A percentile compares a stretch with the other conserved stretches of the same genome.
Evolutionary conservation across 306 rosid species (phyloP).

Genomic region (Inga leiocalycina): DNA sequence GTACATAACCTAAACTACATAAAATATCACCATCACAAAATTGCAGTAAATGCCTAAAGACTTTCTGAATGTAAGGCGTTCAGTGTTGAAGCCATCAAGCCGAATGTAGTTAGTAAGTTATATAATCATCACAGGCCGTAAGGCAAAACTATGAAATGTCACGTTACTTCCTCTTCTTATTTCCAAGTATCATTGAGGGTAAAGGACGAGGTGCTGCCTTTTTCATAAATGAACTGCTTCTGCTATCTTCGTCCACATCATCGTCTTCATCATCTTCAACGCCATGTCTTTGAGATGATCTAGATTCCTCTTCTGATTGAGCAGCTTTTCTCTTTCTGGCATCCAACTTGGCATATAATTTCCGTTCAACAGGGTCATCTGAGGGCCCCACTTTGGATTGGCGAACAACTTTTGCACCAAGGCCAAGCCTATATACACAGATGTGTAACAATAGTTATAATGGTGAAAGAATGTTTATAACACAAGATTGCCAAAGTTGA

Average conservation of each 20-base stretch:
- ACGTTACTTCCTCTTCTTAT: constrained; percentile 55
- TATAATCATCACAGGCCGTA: neutral
- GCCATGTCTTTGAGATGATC: constrained; percentile 28
- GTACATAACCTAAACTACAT: neutral
- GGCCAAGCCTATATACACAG: constrained; percentile 73
- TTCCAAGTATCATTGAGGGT: constrained; percentile 32
- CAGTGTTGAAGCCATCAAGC: constrained; percentile 13
- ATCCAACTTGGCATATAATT: constrained; percentile 59
- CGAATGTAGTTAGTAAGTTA: constrained; percentile 20
- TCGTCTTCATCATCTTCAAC: constrained; percentile 37
- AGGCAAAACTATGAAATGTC: neutral
- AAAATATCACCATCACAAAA: neutral
- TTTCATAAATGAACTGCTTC: constrained; percentile 65
- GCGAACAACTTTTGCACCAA: constrained; percentile 77
- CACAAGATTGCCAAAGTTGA: constrained; percentile 8
- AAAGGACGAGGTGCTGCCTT: constrained; percentile 44
- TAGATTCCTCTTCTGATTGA: constrained; percentile 46
- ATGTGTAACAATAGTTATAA: neutral
- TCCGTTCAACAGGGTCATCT: constrained; percentile 71
- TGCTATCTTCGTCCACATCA: constrained; percentile 54
- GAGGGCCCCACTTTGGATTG: constrained; percentile 57
- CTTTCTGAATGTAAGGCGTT: neutral
- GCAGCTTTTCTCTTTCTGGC: constrained; percentile 63
- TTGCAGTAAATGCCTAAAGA: neutral
- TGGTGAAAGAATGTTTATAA: neutral